Percentiles rank a stretch among this genome's conserved stretches.
These are phyloP conservation scores for Leccinum colubrinum DNA, from an alignment of 1,284 basidiomycete species.

Conservation along the genomic window DNA sequence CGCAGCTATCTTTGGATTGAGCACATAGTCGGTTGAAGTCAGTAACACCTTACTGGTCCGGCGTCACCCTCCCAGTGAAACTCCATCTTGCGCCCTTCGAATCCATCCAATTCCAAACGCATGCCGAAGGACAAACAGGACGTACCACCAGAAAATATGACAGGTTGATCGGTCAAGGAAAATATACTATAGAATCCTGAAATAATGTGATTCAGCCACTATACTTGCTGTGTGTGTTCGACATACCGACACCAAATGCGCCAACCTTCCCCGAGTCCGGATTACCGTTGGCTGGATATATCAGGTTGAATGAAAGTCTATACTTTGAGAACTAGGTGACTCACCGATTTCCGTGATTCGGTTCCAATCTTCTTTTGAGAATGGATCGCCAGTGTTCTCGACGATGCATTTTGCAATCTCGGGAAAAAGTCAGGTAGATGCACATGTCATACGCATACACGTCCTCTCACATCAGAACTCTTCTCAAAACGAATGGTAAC, in stretches of 20 bases:
- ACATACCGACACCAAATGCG: slow-evolving; percentile 57
- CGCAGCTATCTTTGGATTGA: background rate
- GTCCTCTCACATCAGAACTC: background rate
- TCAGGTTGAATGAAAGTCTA: background rate
- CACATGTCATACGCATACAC: too few relatives aligned
- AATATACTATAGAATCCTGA: background rate
- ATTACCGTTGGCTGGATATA: slow-evolving; percentile 64
- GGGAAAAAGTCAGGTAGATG: background rate
- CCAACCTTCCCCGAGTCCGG: slow-evolving; percentile 66
- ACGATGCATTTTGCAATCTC: slow-evolving; percentile 78
- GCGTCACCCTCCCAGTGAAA: background rate
- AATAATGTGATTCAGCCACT: background rate
- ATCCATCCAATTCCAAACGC: background rate
- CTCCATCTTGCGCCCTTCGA: background rate
- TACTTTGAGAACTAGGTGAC: slow-evolving; percentile 11
- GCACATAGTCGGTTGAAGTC: background rate
- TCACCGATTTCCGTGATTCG: slow-evolving; percentile 82
- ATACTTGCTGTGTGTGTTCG: slow-evolving; percentile 35
- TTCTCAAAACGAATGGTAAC: slow-evolving; percentile 78
- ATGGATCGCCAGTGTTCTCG: slow-evolving; percentile 82
- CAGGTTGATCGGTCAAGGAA: background rate
- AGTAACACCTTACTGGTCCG: background rate
- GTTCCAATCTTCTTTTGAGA: slow-evolving; percentile 80
- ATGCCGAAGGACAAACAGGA: background rate
- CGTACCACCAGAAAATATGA: background rate